phyloP scores from a whole-genome alignment of 441 rosid species.

The Pelargonium cotyledonis region DNA sequence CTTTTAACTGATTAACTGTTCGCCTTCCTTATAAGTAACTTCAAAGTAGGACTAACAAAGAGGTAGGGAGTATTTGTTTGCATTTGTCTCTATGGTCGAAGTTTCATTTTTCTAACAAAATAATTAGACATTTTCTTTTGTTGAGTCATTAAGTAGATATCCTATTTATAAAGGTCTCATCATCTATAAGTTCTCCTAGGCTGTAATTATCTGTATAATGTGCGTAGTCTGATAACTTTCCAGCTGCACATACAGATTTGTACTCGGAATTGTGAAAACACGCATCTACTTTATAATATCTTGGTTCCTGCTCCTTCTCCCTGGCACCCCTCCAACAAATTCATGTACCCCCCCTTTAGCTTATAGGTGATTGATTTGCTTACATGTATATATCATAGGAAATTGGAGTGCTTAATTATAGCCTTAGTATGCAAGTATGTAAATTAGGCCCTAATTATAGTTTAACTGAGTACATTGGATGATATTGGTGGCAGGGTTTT shows the following conservation, averaged over 20 bases:
- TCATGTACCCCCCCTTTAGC: background rate
- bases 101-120: background rate
- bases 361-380: background rate
- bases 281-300: background rate
- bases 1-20: no score
- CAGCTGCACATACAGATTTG: background rate
- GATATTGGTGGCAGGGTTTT: slow-evolving; percentile 52
- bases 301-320: background rate
- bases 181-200: background rate
- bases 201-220: background rate
- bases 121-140: background rate
- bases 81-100: background rate
- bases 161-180: background rate
- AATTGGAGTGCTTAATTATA: background rate
- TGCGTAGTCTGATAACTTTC: background rate
- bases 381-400: background rate
- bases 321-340: background rate
- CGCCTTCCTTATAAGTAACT: no score
- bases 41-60: no score
- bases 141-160: background rate
- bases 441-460: background rate
- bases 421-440: background rate
- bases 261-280: background rate
- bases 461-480: background rate
- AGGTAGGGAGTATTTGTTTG: no score